Conservation (phyloP, 2,329 filamentous ascomycete species). For the Colletotrichum karsti region DNA sequence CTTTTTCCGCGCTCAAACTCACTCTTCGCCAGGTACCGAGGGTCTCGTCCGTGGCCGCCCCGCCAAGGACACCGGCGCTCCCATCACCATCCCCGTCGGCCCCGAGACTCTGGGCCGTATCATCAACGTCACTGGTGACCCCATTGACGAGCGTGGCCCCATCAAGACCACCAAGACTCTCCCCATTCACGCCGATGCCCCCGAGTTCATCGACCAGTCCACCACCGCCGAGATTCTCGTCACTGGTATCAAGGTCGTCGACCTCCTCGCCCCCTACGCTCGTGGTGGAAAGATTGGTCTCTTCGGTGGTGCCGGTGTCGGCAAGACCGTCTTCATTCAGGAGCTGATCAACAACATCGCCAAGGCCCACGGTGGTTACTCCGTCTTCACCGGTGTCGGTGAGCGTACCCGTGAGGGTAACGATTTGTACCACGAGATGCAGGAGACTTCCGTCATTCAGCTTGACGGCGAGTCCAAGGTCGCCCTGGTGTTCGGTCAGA, state of each 20-base stretch:
- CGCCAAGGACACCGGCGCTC: conserved; percentile 87
- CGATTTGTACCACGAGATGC: conserved; percentile 99
- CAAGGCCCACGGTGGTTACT: conserved; percentile 99
- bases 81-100: conserved; percentile 97
- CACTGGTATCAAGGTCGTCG: conserved; percentile 99
- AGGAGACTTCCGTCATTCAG: conserved; percentile 99
- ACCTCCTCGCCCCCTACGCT: conserved; percentile 97
- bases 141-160: conserved; percentile 98
- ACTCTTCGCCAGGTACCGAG: conserved; percentile 80
- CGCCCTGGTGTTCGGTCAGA: conserved; percentile 99
- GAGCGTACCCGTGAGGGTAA: conserved; percentile 99
- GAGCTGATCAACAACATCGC: conserved; percentile 99
- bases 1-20: conserved; percentile 30
- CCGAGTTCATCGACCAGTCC: conserved; percentile 93
- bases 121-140: conserved; percentile 99
- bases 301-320: conserved; percentile 99
- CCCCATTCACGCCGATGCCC: conserved; percentile 95
- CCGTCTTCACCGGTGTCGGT: conserved; percentile 99
- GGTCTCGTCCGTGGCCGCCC: conserved; percentile 94
- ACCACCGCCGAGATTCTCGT: conserved; percentile 96
- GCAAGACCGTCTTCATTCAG: conserved; percentile 99
- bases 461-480: conserved; percentile 99
- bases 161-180: conserved; percentile 90
- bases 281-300: conserved; percentile 99
- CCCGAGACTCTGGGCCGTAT: conserved; percentile 95